phyloP scores from a whole-genome alignment of 1,284 basidiomycete genomes.

The Phlebopus sp. region DNA sequence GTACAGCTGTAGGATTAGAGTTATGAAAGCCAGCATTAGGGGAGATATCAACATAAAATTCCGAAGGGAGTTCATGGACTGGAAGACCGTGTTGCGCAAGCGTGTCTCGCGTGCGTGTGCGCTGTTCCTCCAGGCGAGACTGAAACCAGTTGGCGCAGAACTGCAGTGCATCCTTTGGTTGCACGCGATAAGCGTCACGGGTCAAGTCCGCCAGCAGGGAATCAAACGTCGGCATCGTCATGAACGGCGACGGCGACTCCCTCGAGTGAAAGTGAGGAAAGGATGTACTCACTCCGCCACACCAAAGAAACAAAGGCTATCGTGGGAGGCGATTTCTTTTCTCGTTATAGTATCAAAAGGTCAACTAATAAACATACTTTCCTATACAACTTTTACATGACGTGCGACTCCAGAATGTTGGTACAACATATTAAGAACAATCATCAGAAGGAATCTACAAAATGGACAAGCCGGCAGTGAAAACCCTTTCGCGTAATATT shows the following conservation, averaged over 20 bases:
- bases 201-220: constrained; percentile 82
- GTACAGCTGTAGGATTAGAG: constrained; percentile 37
- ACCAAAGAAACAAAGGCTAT: constrained; percentile 19
- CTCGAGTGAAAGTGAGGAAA: not conserved
- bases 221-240: constrained; percentile 67
- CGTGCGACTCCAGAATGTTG: too few relatives aligned
- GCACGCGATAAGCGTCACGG: constrained; percentile 79
- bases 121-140: constrained; percentile 78
- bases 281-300: too few relatives aligned
- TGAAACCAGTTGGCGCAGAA: constrained; percentile 98
- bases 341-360: not conserved
- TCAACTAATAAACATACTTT: too few relatives aligned
- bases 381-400: too few relatives aligned
- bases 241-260: constrained; percentile 10
- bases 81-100: constrained; percentile 51
- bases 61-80: constrained; percentile 49
- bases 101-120: constrained; percentile 66
- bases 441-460: not conserved
- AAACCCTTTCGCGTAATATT: constrained; percentile 3
- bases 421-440: too few relatives aligned
- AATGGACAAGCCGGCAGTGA: not conserved
- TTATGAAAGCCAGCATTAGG: constrained; percentile 32
- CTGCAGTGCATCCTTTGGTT: constrained; percentile 88
- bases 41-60: constrained; percentile 59
- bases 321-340: constrained; percentile 17